Evolutionary conservation across 2,329 filamentous ascomycete genomes (phyloP).

Genomic region (Talaromyces atroroseus): DNA sequence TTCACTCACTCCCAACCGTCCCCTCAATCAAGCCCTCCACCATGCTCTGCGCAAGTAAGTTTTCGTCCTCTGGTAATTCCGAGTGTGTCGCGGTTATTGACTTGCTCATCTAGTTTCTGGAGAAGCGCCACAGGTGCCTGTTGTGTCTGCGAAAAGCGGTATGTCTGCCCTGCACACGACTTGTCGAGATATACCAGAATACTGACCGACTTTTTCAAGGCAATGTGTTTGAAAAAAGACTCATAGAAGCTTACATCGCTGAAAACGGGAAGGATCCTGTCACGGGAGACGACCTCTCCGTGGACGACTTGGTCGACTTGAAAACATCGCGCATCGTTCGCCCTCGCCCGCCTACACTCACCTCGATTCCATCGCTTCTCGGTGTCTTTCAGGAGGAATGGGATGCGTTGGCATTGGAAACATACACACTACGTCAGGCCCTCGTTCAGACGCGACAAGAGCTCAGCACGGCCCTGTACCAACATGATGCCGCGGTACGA

Average conservation of each 20-base stretch:
- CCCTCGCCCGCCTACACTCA: slow-evolving; percentile 85
- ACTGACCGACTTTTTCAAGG: slow-evolving; percentile 48
- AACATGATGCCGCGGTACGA: slow-evolving; percentile 92
- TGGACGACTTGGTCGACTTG: slow-evolving; percentile 82
- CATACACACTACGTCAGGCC: slow-evolving; percentile 85
- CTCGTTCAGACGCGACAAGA: slow-evolving; percentile 87
- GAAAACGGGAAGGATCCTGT: slow-evolving; percentile 91
- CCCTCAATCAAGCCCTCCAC: slow-evolving; percentile 20
- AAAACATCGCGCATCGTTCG: slow-evolving; percentile 78
- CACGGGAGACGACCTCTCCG: slow-evolving; percentile 74
- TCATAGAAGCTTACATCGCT: slow-evolving; percentile 91
- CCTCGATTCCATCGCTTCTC: slow-evolving; percentile 90
- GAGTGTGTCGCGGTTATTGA: background rate
- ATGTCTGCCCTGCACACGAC: slow-evolving; percentile 33
- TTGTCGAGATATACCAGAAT: slow-evolving; percentile 13
- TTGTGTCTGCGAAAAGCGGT: slow-evolving; percentile 93
- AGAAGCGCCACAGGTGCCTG: slow-evolving; percentile 89
- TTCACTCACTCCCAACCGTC: slow-evolving; percentile 13
- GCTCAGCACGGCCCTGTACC: slow-evolving; percentile 87
- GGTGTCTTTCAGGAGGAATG: slow-evolving; percentile 97
- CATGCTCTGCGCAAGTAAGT: slow-evolving; percentile 64
- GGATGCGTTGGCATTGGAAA: slow-evolving; percentile 88
- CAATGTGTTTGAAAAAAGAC: slow-evolving; percentile 86
- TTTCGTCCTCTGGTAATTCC: background rate
- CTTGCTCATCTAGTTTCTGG: slow-evolving; percentile 66